A percentile compares a stretch with the other conserved stretches of the same genome.
These are phyloP conservation scores for Coffea eugenioides DNA, from an alignment of 257 asterid genomes.

Conservation along the genomic window DNA sequence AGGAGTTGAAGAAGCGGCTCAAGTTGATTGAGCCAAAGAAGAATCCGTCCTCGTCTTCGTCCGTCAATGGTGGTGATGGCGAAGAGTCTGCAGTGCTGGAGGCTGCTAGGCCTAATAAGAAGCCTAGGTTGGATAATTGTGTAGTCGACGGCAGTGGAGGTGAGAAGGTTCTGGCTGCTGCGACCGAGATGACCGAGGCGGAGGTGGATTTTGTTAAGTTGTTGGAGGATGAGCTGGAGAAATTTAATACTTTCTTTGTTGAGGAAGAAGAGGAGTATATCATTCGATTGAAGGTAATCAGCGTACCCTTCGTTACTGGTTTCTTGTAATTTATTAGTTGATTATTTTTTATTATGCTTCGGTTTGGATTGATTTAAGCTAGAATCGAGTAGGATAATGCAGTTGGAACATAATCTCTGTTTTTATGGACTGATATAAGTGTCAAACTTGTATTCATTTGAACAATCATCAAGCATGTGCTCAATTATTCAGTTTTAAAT, in stretches of 20 bases:
- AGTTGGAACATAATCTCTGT: not conserved
- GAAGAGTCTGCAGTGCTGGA: slow-evolving; percentile 3
- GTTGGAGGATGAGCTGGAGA: slow-evolving; percentile 90
- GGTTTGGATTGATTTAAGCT: not conserved
- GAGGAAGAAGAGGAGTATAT: slow-evolving; percentile 92
- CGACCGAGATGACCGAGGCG: slow-evolving; percentile 53
- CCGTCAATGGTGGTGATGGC: slow-evolving; percentile 5
- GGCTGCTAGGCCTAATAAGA: slow-evolving; percentile 43
- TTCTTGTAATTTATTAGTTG: not conserved
- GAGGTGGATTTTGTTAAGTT: slow-evolving; percentile 69
- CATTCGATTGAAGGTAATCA: slow-evolving; percentile 65
- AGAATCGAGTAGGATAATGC: not conserved
- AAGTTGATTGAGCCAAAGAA: slow-evolving; percentile 62
- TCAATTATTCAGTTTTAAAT: not conserved
- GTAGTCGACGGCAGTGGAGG: not conserved
- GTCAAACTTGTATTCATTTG: not conserved
- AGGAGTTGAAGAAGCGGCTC: slow-evolving; percentile 83
- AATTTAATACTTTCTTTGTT: slow-evolving; percentile 76
- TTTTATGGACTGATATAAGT: not conserved
- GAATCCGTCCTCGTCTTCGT: not conserved
- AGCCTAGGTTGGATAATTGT: slow-evolving; percentile 36
- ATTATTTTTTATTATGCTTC: not conserved
- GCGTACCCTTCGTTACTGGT: not conserved
- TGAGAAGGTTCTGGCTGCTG: not conserved
- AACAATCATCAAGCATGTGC: not conserved